Evolutionary conservation across 306 rosid species (phyloP).

Genomic region (Citrullus amarus): DNA sequence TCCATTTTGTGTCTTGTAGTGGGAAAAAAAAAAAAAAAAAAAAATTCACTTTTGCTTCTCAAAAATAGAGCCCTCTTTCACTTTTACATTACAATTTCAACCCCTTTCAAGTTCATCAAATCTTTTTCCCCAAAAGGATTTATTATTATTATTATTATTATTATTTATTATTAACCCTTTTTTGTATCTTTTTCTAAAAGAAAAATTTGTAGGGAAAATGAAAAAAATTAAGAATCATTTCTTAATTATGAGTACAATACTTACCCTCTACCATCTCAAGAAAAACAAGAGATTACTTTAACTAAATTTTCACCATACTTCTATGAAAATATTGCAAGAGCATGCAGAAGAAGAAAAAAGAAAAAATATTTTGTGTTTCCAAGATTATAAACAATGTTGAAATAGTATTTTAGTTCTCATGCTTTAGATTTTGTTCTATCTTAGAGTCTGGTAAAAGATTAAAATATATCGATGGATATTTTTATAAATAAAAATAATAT

Average conservation of each 20-base stretch:
- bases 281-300: neutral
- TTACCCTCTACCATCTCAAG: neutral
- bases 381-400: no score
- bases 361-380: no score
- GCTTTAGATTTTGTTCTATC: no score
- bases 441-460: no score
- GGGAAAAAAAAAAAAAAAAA: neutral
- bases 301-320: neutral
- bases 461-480: no score
- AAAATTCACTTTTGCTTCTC: neutral
- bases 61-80: neutral
- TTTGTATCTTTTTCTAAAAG: neutral
- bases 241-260: neutral
- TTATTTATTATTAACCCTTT: neutral
- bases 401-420: no score
- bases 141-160: no score
- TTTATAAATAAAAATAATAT: no score
- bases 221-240: neutral
- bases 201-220: neutral
- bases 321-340: neutral
- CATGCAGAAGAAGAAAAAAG: no score
- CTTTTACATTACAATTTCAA: neutral
- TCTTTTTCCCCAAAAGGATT: neutral
- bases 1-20: neutral
- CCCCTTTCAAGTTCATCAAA: neutral